Evolutionary conservation across 805 yeast species (phyloP).

Genomic region (Wickerhamomyces chaumierensis): DNA sequence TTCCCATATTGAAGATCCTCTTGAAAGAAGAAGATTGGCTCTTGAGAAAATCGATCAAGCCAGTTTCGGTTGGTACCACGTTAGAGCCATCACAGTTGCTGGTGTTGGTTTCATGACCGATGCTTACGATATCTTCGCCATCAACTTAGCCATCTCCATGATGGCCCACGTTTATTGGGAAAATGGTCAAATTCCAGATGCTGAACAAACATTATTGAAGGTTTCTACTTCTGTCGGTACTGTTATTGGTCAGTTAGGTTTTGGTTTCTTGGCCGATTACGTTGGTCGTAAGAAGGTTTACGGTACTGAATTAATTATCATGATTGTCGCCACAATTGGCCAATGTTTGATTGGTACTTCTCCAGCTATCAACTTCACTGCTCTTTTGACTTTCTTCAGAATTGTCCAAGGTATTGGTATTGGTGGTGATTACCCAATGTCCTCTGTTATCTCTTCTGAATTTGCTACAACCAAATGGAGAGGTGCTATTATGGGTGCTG

Average conservation of each 20-base stretch:
- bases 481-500: conserved; percentile 96
- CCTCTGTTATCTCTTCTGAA: conserved; percentile 88
- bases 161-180: conserved; percentile 66
- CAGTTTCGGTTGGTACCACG: conserved; percentile 70
- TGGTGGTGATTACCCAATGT: conserved; percentile 94
- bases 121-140: conserved; percentile 87
- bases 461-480: conserved; percentile 93
- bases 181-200: conserved; percentile 43
- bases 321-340: conserved; percentile 68
- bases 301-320: conserved; percentile 77
- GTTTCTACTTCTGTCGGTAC: conserved; percentile 92
- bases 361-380: conserved; percentile 62
- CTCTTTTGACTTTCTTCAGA: conserved; percentile 68
- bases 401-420: conserved; percentile 91
- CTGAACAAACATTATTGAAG: conserved; percentile 68
- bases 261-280: conserved; percentile 72
- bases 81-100: conserved; percentile 74
- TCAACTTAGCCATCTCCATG: conserved; percentile 74
- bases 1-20: conserved; percentile 73
- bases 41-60: conserved; percentile 76
- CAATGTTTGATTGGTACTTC: conserved; percentile 70
- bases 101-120: conserved; percentile 93
- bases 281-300: conserved; percentile 82
- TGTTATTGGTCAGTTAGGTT: conserved; percentile 79
- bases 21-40: conserved; percentile 80